These are phyloP conservation scores for Sclerotinia borealis DNA, from an alignment of 2,329 filamentous ascomycete species.

Conservation along the genomic window DNA sequence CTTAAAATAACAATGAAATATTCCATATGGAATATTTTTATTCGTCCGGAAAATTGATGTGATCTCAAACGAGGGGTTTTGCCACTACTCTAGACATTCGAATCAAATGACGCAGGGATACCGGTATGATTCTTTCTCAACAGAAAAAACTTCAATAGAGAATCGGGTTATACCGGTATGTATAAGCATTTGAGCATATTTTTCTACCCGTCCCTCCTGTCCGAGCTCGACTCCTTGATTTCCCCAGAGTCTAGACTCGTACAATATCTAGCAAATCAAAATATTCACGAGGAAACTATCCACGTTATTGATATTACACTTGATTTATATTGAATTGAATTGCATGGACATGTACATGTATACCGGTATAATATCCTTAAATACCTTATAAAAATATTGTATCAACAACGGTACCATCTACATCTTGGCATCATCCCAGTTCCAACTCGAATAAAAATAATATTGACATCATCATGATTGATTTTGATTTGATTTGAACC, in stretches of 20 bases:
- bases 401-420: background rate
- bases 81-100: background rate
- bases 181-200: background rate
- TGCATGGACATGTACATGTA: no score
- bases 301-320: background rate
- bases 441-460: no score
- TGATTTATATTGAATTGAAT: background rate
- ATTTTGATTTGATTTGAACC: no score
- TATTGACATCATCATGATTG: background rate
- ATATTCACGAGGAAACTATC: background rate
- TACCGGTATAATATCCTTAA: background rate
- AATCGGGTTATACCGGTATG: background rate
- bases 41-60: slow-evolving; percentile 1
- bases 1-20: background rate
- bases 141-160: background rate
- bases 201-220: background rate
- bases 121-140: slow-evolving; percentile 2
- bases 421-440: background rate
- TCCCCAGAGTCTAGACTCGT: background rate
- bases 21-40: slow-evolving; percentile 4
- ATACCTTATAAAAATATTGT: no score
- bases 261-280: background rate
- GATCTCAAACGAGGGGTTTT: background rate
- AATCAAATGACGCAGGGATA: slow-evolving; percentile 9
- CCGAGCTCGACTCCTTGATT: background rate